Evolutionary conservation across 129 eudicot genomes (phyloP).

Genomic region (Flaveria robusta): DNA sequence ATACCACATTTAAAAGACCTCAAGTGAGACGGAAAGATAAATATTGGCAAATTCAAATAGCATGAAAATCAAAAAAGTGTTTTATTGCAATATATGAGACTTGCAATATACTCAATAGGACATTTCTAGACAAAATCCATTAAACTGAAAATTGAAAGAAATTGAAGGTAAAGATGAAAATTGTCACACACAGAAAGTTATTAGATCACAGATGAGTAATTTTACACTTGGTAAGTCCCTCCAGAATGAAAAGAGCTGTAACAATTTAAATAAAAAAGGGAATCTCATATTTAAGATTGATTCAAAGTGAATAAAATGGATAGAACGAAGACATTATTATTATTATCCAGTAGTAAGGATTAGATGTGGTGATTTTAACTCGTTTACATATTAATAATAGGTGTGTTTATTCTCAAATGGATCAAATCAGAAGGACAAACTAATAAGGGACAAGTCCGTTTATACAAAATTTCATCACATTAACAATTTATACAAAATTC

Average conservation of each 20-base stretch:
- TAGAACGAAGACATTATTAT: not conserved
- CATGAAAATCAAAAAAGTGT: not conserved
- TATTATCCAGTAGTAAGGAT: not conserved
- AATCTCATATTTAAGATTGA: not conserved
- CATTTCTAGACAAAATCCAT: not conserved
- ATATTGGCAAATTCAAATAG: not conserved
- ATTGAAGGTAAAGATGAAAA: not conserved
- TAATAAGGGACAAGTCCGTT: not conserved
- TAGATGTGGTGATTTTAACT: not conserved
- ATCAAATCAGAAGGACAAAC: not conserved
- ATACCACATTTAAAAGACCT: not conserved
- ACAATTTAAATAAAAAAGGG: not conserved
- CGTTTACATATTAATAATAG: not conserved
- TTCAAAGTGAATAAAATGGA: slow-evolving; percentile 9
- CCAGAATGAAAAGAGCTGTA: not conserved
- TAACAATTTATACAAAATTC: not conserved
- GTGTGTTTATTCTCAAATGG: not conserved
- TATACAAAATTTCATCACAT: not conserved
- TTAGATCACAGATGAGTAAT: not conserved
- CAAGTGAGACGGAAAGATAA: not conserved
- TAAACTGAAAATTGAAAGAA: not conserved
- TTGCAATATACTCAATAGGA: not conserved
- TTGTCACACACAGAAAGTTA: not conserved
- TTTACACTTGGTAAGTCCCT: not conserved
- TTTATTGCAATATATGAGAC: not conserved